A percentile compares a stretch with the other conserved stretches of the same genome.
Conservation (phyloP, 805 yeast species). For the Yarrowia sp. region DNA sequence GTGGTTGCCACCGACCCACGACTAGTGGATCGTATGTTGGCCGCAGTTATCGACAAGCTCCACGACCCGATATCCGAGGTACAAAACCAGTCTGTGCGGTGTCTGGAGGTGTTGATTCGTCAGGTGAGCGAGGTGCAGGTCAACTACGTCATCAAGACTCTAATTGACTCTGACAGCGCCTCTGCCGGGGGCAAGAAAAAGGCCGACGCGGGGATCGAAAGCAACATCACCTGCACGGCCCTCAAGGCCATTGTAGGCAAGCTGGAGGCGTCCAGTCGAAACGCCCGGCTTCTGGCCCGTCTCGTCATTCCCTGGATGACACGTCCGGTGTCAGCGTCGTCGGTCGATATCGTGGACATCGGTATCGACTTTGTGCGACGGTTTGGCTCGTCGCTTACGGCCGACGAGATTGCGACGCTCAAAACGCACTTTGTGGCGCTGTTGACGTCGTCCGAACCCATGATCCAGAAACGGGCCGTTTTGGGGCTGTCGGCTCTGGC, state of each 20-base stretch:
- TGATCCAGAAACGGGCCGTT: constrained; percentile 51
- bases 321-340: constrained; percentile 27
- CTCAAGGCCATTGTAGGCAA: constrained; percentile 36
- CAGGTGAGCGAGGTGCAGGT: constrained; percentile 28
- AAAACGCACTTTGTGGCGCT: constrained; percentile 39
- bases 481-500: constrained; percentile 47
- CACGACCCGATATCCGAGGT: constrained; percentile 68
- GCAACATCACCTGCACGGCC: constrained; percentile 34
- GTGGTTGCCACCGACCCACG: constrained; percentile 35
- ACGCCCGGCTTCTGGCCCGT: constrained; percentile 32
- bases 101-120: constrained; percentile 44
- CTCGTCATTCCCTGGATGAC: constrained; percentile 32
- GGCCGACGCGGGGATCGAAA: neutral
- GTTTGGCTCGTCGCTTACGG: constrained; percentile 45
- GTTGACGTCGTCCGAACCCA: constrained; percentile 40
- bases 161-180: constrained; percentile 26
- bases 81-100: constrained; percentile 66
- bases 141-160: constrained; percentile 5
- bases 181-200: neutral
- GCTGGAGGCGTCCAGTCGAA: constrained; percentile 31
- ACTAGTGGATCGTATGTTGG: constrained; percentile 37
- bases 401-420: constrained; percentile 38
- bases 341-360: constrained; percentile 60
- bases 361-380: constrained; percentile 53
- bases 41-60: constrained; percentile 45